Percentiles rank a stretch among this genome's conserved stretches.
phyloP scores from a whole-genome alignment of 495 filamentous ascomycete genomes.

The Haplographium delicatum region DNA sequence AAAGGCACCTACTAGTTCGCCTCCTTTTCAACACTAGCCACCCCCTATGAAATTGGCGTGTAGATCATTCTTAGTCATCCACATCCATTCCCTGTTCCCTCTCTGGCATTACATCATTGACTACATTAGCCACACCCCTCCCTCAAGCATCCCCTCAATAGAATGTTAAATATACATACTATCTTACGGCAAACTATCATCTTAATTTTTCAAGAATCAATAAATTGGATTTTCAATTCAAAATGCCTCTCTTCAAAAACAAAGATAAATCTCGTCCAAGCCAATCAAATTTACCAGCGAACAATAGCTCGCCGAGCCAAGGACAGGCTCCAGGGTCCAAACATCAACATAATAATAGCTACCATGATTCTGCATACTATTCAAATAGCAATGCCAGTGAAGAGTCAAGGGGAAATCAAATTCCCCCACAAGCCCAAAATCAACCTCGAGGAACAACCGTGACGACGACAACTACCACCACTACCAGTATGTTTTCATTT shows the following conservation, averaged over 20 bases:
- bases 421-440: constrained; percentile 6
- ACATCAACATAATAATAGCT: constrained; percentile 15
- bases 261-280: neutral
- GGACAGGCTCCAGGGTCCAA: neutral
- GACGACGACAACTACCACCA: constrained; percentile 19
- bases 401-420: constrained; percentile 3
- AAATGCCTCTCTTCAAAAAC: constrained; percentile 3
- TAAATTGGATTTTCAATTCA: neutral
- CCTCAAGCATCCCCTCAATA: neutral
- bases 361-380: constrained; percentile 18
- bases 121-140: neutral
- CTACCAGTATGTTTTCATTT: constrained; percentile 14
- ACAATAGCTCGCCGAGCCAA: neutral
- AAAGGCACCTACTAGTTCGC: too few relatives aligned
- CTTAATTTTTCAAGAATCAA: neutral
- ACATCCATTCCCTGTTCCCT: neutral
- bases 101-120: neutral
- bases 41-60: neutral
- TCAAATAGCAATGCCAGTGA: constrained; percentile 10
- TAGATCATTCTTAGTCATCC: neutral
- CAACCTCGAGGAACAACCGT: constrained; percentile 16
- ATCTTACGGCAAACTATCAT: too few relatives aligned
- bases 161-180: neutral
- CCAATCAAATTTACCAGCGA: neutral
- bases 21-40: neutral